Conservation (phyloP, 2,329 filamentous ascomycete species). For the Alternaria brassicae region DNA sequence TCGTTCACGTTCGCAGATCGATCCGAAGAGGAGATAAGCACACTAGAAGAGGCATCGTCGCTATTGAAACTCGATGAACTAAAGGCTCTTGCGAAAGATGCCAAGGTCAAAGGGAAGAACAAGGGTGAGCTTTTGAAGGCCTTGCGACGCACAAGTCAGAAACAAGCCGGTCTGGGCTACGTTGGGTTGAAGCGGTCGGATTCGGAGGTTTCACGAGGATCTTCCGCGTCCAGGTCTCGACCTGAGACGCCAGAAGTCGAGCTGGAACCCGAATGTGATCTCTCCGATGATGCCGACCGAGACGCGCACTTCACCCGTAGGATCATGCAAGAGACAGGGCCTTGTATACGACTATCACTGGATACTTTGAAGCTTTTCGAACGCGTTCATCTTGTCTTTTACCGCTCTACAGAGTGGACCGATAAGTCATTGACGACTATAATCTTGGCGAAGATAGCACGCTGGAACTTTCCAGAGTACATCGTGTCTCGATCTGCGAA, state of each 20-base stretch:
- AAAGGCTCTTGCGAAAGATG: slow-evolving; percentile 82
- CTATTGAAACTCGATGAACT: slow-evolving; percentile 87
- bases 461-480: slow-evolving; percentile 86
- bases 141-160: slow-evolving; percentile 75
- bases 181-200: slow-evolving; percentile 70
- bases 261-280: slow-evolving; percentile 35
- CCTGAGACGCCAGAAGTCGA: slow-evolving; percentile 47
- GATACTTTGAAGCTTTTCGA: slow-evolving; percentile 83
- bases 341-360: slow-evolving; percentile 81
- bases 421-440: slow-evolving; percentile 96
- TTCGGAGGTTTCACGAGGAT: slow-evolving; percentile 62
- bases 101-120: slow-evolving; percentile 84
- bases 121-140: slow-evolving; percentile 80
- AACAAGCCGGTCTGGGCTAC: slow-evolving; percentile 77
- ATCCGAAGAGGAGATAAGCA: slow-evolving; percentile 75
- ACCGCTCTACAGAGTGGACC: slow-evolving; percentile 94
- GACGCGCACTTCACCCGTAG: slow-evolving; percentile 78
- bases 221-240: slow-evolving; percentile 49
- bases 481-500: slow-evolving; percentile 88
- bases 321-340: slow-evolving; percentile 77
- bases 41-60: slow-evolving; percentile 81
- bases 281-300: slow-evolving; percentile 64
- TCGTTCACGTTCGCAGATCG: slow-evolving; percentile 81
- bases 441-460: slow-evolving; percentile 88
- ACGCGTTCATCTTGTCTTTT: slow-evolving; percentile 93